A percentile compares a stretch with the other conserved stretches of the same genome.
These are phyloP conservation scores for Malus asiatica DNA, from an alignment of 306 rosid species.

Conservation along the genomic window DNA sequence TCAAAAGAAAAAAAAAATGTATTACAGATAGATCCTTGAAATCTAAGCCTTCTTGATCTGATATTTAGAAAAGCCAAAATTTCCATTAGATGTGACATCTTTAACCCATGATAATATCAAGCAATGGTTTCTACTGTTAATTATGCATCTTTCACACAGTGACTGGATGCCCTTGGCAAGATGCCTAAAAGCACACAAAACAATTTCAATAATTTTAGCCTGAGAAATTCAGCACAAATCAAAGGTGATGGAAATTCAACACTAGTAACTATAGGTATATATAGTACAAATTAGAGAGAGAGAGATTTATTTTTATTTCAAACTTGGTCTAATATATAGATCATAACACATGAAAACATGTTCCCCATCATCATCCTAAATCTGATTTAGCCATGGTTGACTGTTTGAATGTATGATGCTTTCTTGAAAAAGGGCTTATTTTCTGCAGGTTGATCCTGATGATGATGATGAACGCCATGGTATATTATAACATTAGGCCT, in stretches of 20 bases:
- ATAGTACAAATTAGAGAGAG: not conserved
- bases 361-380: not conserved
- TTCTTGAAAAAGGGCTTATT: not conserved
- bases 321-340: not conserved
- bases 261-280: not conserved
- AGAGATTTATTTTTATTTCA: not conserved
- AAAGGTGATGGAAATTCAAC: not conserved
- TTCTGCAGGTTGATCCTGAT: not conserved
- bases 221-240: not conserved
- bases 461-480: not conserved
- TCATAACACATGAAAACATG: not conserved
- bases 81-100: no score
- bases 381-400: conserved; percentile 3
- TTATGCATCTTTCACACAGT: not conserved
- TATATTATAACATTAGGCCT: not conserved
- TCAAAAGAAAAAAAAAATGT: no score
- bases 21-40: not conserved
- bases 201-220: not conserved
- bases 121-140: not conserved
- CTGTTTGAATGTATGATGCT: not conserved
- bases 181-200: not conserved
- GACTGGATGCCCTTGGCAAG: not conserved
- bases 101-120: no score
- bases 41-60: not conserved
- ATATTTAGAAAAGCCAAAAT: no score